A percentile compares a stretch with the other conserved stretches of the same genome.
Conservation (phyloP, 176 grass and related monocot species). For the Chrysopogon serrulatus region DNA sequence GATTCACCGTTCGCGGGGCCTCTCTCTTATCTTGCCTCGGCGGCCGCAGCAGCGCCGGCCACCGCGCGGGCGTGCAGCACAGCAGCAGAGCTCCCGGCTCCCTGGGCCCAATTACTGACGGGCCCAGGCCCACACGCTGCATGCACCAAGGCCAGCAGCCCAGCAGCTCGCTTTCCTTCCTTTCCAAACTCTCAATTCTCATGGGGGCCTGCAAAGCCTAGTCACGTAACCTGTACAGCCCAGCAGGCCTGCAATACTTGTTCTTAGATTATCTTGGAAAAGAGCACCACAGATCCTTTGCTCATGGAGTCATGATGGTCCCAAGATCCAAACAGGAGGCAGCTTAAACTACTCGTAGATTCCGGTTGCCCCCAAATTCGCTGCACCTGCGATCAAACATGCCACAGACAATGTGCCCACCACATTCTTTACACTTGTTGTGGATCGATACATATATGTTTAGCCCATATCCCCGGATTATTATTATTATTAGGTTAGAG, state of each 20-base stretch:
- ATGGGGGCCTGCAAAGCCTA: not conserved
- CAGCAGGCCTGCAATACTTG: not conserved
- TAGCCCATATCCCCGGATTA: conserved; percentile 24
- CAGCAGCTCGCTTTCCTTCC: not conserved
- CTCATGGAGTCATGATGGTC: not conserved
- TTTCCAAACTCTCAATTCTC: not conserved
- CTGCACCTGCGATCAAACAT: conserved; percentile 14
- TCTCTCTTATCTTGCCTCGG: too few species aligned
- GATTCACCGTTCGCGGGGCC: too few species aligned
- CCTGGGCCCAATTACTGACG: not conserved
- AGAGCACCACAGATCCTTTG: not conserved
- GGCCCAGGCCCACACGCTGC: not conserved
- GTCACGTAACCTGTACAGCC: not conserved
- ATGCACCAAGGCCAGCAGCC: not conserved
- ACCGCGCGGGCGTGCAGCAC: too few species aligned
- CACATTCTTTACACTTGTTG: not conserved
- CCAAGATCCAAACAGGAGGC: not conserved
- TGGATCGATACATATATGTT: not conserved
- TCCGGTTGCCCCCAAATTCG: conserved; percentile 22
- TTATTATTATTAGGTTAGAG: not conserved
- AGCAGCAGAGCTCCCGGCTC: too few species aligned
- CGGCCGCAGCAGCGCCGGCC: too few species aligned
- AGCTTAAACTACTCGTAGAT: not conserved
- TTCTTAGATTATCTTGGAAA: not conserved
- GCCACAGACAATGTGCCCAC: conserved; percentile 22